Evolutionary conservation across 148 eudicot genomes (phyloP).

Genomic region (Rhododendron simsii): DNA sequence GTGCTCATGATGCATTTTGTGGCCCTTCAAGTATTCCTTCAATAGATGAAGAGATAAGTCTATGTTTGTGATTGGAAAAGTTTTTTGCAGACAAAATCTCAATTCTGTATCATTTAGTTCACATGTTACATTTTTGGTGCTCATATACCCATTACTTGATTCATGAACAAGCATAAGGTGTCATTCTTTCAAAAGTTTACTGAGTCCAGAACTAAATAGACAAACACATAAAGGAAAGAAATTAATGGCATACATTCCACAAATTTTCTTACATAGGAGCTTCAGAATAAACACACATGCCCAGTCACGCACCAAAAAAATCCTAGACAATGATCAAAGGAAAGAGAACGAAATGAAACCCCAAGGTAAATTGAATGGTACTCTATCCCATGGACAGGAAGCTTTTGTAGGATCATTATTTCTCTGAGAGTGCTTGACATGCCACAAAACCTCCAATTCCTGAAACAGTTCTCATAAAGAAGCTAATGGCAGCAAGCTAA

Average conservation of each 20-base stretch:
- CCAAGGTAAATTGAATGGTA: constrained; percentile 23
- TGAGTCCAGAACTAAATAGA: neutral
- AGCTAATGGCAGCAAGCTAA: neutral
- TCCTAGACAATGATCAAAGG: neutral
- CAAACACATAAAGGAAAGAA: neutral
- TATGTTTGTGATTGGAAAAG: neutral
- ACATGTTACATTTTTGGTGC: neutral
- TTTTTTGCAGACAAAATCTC: neutral
- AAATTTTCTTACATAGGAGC: neutral
- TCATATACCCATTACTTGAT: neutral
- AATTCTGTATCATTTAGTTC: neutral
- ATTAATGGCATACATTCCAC: neutral
- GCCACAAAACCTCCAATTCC: constrained; percentile 97
- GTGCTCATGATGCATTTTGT: neutral
- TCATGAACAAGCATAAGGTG: neutral
- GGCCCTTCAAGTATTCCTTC: neutral
- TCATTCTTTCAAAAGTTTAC: neutral
- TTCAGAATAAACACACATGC: neutral
- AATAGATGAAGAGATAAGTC: neutral
- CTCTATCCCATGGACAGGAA: constrained; percentile 92
- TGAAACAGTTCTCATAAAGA: constrained; percentile 25
- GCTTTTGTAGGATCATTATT: constrained; percentile 86
- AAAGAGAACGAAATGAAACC: neutral
- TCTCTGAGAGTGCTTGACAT: constrained; percentile 86
- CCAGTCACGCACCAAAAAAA: neutral